Evolutionary conservation across 805 yeast species (phyloP), one percentile per base, ranked within the genome.

Genomic region (Myxozyma neglecta): DNA sequence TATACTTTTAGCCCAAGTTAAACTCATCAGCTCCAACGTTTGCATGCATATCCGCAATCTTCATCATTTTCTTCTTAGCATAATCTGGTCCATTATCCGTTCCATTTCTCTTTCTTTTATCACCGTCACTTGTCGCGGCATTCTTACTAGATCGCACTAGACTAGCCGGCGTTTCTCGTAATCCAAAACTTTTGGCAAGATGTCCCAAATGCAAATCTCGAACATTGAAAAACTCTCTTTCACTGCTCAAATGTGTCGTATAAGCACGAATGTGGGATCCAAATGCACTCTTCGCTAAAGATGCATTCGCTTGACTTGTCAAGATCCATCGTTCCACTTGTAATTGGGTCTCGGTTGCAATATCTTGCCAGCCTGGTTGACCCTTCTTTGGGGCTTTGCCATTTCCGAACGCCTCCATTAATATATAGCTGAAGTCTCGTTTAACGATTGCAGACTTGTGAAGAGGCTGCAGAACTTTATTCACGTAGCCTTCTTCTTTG

Each of bases 291-390:
- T 84, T 82, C 1, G 99, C 97, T 44, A 81, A 72, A 14, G 82
- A 85, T 53, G 85, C 85, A 6, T 84, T 83, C 1, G 69, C 69
- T 1, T 53, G 59, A 69, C 89, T 89, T 66, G 84, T 94, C 53
- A 94, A 75, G 16, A 93, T 78, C 88, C 96, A 87, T 72, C 97
- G 80, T 77, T 94, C 99, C 11, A 91, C 83, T 58, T 88, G 85
- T 68, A 94, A 79, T 72, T 94, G 99, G 93, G 96, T 93, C 1
- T 97, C 90, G 0, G 99, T 96, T 4, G 97, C 99, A 69, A 88
- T 90, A 35, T 85, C 84, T 73, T 93, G 97, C 98, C 98, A 96
- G 6, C 44, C 56, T 5, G 48, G 43, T 16, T 68, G 82, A 80
- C 13, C 76, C 13, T 39, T 51, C n/a, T 51, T 51, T 10, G 43